Evolutionary conservation across 768 basidiomycete species (phyloP), one percentile per base, ranked within the genome.

Genomic region (Calocybe gangraenosa): DNA sequence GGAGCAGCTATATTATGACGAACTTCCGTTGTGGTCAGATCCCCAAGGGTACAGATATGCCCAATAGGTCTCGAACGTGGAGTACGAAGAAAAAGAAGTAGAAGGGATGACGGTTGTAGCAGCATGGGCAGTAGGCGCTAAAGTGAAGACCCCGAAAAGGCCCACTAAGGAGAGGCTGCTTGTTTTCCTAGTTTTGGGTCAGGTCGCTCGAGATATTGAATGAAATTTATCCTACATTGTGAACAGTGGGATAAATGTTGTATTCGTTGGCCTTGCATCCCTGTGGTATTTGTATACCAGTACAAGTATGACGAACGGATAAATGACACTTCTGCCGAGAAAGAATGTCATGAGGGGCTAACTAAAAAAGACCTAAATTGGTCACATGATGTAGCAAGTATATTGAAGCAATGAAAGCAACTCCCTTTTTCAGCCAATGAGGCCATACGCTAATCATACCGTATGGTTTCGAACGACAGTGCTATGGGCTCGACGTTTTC

Each of bases 41-140:
- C 71, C 71, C 71, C 71, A 73, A 5, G 71, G 71, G 46, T 73
- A 73, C 19, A 72, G 58, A 49, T 73, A 72, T 18, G 58, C 58
- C 69, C 69, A 73, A 47, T 59, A 72, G 11, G 46, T 62, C 48
- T 70, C 69, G 20, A 73, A 63, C 5, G 58, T 57, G 3, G 69
- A 56, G 43, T 63, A 61, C 8, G 62, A 65, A n/a, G 61, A 65
- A 51, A 73, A 70, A 3, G 70, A 71, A 17, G 54, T 62, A 5
- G 64, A 56, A 1, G 71, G 71, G 15, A 73, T 71, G 34, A 69
- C 65, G 0, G 68, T 69, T 3, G 65, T 67, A 22, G 55, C 60
- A 3, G 65, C 63, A 37, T 55, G 47, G 15, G 57, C 60, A 9
- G 54, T 40, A 10, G 49, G 47, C 19, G 51, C 35, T 37, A 48